Evolutionary conservation across 169 alveolate genomes (phyloP), one percentile per base, ranked within the genome.

Genomic region (Plasmodium inui): DNA sequence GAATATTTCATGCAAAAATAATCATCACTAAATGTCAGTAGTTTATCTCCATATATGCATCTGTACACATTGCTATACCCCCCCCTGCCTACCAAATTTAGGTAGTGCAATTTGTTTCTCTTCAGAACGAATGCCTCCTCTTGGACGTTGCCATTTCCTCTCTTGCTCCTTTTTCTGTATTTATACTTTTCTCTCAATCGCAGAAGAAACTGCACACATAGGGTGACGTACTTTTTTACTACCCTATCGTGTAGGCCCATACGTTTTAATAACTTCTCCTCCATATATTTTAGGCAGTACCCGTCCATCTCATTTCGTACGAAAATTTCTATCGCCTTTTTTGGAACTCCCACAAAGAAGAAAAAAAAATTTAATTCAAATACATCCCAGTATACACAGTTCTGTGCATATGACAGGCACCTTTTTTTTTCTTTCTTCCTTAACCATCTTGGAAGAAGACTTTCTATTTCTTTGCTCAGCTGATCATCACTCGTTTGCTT

Each of bases 21-120:
- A 22, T 76, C 71, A 55, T 76, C 71, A 76, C 78, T 78, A 46
- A 22, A 41, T 55, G 83, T 19, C n/a, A 88, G 10, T n/a, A 78
- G 3, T 3, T 85, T 85, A 79, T 89, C 73, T 32, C 82, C 89
- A 61, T 89, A 89, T 55, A 89, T 9, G 50, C 94, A 97, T 53
- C 94, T 55, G 89, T 94, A 97, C 2, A 97, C 98, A 73, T 96
- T 97, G 83, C 97, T 97, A 92, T 97, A 96, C 14, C 98, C 98
- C n/a, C 98, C 98, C 50, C 96, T 95, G 10, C 98, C 98, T 50
- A 97, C 82, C 67, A 89, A 79, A 57, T 89, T 89, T 79, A 79
- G 22, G 50, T 78, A 61, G 30, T 70, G 89, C 57, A 89, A 26
- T 61, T 89, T 50, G 7, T 53, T 79, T 39, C 79, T 89, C 26